These are phyloP conservation scores for Amniculicola lignicola DNA, from an alignment of 495 filamentous ascomycete genomes.

Conservation along the genomic window DNA sequence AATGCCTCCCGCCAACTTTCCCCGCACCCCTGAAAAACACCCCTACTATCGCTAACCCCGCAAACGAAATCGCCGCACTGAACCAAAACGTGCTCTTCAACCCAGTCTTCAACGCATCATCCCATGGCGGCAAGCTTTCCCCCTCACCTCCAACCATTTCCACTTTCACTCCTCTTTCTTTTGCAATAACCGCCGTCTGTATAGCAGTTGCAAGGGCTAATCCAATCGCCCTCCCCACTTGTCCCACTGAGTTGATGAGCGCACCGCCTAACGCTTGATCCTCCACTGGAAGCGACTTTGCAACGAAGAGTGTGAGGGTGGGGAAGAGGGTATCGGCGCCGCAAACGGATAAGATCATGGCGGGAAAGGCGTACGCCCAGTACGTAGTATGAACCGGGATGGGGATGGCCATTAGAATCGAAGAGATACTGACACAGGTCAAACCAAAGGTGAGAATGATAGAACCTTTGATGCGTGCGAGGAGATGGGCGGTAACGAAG, in stretches of 20 bases:
- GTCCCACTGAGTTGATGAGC: conserved; percentile 58
- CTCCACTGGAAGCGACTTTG: conserved; percentile 53
- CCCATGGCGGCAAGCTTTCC: conserved; percentile 6
- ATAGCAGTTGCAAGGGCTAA: conserved; percentile 57
- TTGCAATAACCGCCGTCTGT: conserved; percentile 51
- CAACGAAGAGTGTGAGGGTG: conserved; percentile 57
- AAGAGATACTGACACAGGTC: conserved; percentile 47
- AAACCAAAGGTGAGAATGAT: conserved; percentile 55
- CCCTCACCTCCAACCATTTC: conserved; percentile 44
- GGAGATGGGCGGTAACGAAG: conserved; percentile 53
- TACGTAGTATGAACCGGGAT: conserved; percentile 54
- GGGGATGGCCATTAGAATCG: conserved; percentile 56
- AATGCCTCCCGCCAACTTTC: conserved; percentile 33
- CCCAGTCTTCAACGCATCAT: conserved; percentile 48
- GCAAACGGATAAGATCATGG: conserved; percentile 57
- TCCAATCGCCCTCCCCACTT: conserved; percentile 56
- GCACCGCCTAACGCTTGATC: conserved; percentile 62
- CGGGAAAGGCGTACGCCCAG: conserved; percentile 58
- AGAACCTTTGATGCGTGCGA: conserved; percentile 52
- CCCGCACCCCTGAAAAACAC: conserved; percentile 36
- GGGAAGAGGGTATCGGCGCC: conserved; percentile 61
- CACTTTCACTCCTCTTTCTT: conserved; percentile 40
- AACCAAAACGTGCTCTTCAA: conserved; percentile 56
- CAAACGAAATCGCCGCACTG: conserved; percentile 43
- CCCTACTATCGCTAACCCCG: conserved; percentile 26